A percentile compares a stretch with the other conserved stretches of the same genome.
phyloP scores from a whole-genome alignment of 2,329 filamentous ascomycete species.

The Raffaelea albimanens region DNA sequence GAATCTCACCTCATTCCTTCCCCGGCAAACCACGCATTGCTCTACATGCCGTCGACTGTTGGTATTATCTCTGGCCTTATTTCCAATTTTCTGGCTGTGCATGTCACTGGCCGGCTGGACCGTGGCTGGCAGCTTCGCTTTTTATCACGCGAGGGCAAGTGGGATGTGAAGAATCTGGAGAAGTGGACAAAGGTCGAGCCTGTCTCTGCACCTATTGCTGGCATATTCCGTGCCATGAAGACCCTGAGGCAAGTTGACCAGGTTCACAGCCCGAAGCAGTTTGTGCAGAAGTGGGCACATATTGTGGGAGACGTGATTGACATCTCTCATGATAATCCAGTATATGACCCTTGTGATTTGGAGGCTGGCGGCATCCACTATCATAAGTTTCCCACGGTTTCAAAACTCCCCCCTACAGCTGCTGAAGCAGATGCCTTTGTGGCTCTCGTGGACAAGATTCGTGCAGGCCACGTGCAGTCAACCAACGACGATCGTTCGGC shows the following conservation, averaged over 20 bases:
- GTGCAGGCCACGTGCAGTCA: constrained; percentile 20
- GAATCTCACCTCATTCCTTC: constrained; percentile 62
- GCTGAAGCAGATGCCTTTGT: constrained; percentile 46
- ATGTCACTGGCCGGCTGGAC: constrained; percentile 69
- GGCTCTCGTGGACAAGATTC: constrained; percentile 47
- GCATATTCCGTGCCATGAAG: constrained; percentile 82
- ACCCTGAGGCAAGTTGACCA: constrained; percentile 86
- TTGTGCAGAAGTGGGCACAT: constrained; percentile 57
- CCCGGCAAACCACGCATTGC: constrained; percentile 73
- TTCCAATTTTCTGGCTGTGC: constrained; percentile 66
- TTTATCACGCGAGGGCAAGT: constrained; percentile 83
- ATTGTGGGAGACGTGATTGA: constrained; percentile 73
- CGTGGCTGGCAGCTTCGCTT: constrained; percentile 88
- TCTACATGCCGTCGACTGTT: constrained; percentile 69
- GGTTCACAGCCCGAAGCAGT: constrained; percentile 63
- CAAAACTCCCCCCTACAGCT: constrained; percentile 69
- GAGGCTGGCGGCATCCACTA: constrained; percentile 60
- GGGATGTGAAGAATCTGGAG: constrained; percentile 92
- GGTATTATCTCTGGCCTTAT: constrained; percentile 73
- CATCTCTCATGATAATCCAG: constrained; percentile 82
- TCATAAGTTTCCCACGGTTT: constrained; percentile 85
- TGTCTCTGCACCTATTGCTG: constrained; percentile 68
- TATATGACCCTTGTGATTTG: constrained; percentile 70
- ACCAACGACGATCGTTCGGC: background rate
- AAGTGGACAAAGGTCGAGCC: constrained; percentile 80